Evolutionary conservation across 164 flowering plant species (phyloP), one percentile per base, ranked within the genome.

Genomic region (Umbellularia californica): DNA sequence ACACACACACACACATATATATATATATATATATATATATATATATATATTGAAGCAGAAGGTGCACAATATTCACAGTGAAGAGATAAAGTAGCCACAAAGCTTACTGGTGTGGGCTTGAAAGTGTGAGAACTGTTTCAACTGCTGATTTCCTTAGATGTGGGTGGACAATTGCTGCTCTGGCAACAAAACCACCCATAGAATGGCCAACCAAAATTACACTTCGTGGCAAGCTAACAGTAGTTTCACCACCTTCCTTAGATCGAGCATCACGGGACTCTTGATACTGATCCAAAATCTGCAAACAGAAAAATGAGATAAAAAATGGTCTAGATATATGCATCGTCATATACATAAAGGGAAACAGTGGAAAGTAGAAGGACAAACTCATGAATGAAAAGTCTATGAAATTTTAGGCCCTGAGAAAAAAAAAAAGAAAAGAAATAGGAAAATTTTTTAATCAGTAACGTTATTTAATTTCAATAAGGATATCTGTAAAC

Each of bases 181-280:
- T 90, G 58, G 99, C 98, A 79, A 96, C 97, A 89, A 96, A 96
- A 76, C 99, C 99, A 75, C 99, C 99, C 97, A 96, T 92, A 71
- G 99, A 96, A 77, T 96, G 99, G 67, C 99, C 99, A 88, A 94
- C 97, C 86, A 96, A 82, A 83, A 96, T 85, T 67, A 96, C 98
- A 87, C 93, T 96, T 80, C 74, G 88, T 11, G 98, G 95, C 75
- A 88, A 84, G 75, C 69, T 82, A 60, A 86, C 87, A 82, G 88
- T 81, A 58, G 69, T 69, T 33, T 90, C 89, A 81, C 87, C 90
- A 75, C 95, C 91, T 83, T 88, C 97, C 79, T 78, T 90, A 71
- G 78, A 81, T 73, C 85, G 89, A 66, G 90, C 90, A 80, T 86
- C 90, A 74, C 35, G 85, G 72, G 97, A 92, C 81, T 89, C 94